phyloP scores from a whole-genome alignment of 306 rosid species.

The Inga laurina region DNA sequence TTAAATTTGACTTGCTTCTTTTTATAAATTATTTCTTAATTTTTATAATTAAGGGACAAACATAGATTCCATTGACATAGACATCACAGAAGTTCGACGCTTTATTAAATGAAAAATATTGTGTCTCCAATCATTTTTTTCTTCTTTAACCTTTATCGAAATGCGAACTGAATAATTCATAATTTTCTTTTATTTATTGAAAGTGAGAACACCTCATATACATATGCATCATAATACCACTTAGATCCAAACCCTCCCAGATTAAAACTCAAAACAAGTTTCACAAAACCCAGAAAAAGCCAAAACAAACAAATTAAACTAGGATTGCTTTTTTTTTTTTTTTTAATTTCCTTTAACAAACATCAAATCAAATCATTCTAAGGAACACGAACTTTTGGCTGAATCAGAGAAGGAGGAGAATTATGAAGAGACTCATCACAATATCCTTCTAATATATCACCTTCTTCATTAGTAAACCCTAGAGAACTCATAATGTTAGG shows the following conservation, averaged over 20 bases:
- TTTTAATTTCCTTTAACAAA: neutral
- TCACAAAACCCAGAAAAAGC: neutral
- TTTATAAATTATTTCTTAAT: neutral
- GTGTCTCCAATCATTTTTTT: neutral
- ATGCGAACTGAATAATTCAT: neutral
- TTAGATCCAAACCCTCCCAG: neutral
- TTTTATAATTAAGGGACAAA: neutral
- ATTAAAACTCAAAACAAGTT: neutral
- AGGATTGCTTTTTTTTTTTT: neutral
- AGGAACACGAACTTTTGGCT: neutral
- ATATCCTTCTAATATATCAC: constrained; percentile 52
- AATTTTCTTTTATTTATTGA: neutral
- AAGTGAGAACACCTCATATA: neutral
- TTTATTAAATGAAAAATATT: neutral
- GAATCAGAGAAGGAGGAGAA: constrained; percentile 17
- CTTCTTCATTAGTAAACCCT: constrained; percentile 64
- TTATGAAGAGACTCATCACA: constrained; percentile 43
- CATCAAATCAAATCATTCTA: neutral
- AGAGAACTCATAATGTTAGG: constrained; percentile 56
- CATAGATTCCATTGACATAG: neutral
- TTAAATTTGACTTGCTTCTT: neutral
- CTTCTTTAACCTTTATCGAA: neutral
- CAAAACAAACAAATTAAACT: neutral
- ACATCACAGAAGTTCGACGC: neutral
- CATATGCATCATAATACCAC: neutral